These are phyloP conservation scores for Penicillium paxilli DNA, from an alignment of 495 filamentous ascomycete genomes.

Conservation along the genomic window DNA sequence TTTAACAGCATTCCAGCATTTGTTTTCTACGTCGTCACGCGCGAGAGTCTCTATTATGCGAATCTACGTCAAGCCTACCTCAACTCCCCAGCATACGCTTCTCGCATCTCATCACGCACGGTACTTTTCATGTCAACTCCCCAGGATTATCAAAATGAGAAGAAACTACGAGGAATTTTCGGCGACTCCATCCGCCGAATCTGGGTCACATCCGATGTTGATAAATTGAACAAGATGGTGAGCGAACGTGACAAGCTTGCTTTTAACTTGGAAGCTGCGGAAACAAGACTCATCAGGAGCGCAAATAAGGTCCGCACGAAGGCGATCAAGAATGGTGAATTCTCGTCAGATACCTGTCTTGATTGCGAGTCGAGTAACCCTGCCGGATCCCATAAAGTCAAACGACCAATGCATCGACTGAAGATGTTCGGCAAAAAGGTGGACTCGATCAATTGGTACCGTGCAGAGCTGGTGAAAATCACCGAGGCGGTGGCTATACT, in stretches of 20 bases:
- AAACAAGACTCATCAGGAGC: constrained; percentile 62
- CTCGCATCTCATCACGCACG: constrained; percentile 66
- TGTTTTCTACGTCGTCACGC: constrained; percentile 63
- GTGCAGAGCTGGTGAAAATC: constrained; percentile 65
- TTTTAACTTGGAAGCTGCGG: constrained; percentile 62
- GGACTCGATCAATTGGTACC: constrained; percentile 87
- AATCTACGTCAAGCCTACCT: constrained; percentile 71
- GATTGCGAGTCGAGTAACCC: constrained; percentile 48
- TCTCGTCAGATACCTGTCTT: constrained; percentile 23
- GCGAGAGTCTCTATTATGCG: constrained; percentile 69
- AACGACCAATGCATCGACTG: constrained; percentile 53
- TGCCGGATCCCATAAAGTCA: constrained; percentile 47
- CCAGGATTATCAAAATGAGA: constrained; percentile 55
- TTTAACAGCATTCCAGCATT: constrained; percentile 45
- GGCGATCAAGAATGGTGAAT: constrained; percentile 30
- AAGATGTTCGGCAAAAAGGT: constrained; percentile 65
- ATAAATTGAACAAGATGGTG: constrained; percentile 56
- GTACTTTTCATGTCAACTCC: constrained; percentile 71
- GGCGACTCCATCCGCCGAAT: constrained; percentile 58
- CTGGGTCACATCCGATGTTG: constrained; percentile 62
- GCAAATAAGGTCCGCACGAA: constrained; percentile 57
- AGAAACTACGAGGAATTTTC: constrained; percentile 58
- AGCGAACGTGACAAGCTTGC: constrained; percentile 58
- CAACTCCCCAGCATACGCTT: constrained; percentile 64
- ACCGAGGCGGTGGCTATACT: constrained; percentile 67